phyloP scores from a whole-genome alignment of 129 eudicot genomes.

The Artemisia tridentata region DNA sequence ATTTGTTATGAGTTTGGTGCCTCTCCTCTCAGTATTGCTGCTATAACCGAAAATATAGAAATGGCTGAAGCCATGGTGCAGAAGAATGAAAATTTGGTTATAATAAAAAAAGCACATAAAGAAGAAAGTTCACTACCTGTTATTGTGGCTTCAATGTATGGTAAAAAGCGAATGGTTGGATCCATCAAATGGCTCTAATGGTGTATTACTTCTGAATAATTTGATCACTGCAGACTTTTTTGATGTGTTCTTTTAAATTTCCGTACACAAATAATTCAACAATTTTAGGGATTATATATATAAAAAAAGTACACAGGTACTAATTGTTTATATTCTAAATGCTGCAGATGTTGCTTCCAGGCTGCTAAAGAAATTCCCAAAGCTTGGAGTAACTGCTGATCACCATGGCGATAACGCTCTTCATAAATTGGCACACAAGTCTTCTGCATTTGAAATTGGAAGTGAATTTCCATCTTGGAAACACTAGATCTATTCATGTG shows the following conservation, averaged over 20 bases:
- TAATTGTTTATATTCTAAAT: background rate
- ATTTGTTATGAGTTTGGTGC: constrained; percentile 40
- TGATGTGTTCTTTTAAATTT: constrained; percentile 29
- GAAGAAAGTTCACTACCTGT: constrained; percentile 48
- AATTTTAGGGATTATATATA: too few species aligned
- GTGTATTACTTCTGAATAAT: constrained; percentile 41
- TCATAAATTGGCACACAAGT: constrained; percentile 45
- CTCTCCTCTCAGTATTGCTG: constrained; percentile 45
- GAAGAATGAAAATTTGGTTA: constrained; percentile 34
- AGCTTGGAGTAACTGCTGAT: constrained; percentile 44
- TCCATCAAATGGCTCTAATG: constrained; percentile 35
- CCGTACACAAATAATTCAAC: too few species aligned
- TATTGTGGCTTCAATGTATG: constrained; percentile 51
- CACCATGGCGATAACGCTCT: constrained; percentile 39
- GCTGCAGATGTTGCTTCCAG: constrained; percentile 43
- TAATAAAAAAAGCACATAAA: constrained; percentile 18
- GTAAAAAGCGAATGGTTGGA: constrained; percentile 47
- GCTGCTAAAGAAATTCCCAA: constrained; percentile 32
- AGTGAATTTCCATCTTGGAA: constrained; percentile 38
- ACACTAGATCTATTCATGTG: constrained; percentile 43
- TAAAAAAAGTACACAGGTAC: background rate
- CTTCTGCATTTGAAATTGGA: constrained; percentile 59
- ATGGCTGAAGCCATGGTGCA: constrained; percentile 34
- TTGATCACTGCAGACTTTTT: constrained; percentile 53
- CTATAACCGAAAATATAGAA: constrained; percentile 30